A percentile compares a stretch with the other conserved stretches of the same genome.
Evolutionary conservation across 305 asterid genomes (phyloP).

Genomic region (Fraxinus dipetala): DNA sequence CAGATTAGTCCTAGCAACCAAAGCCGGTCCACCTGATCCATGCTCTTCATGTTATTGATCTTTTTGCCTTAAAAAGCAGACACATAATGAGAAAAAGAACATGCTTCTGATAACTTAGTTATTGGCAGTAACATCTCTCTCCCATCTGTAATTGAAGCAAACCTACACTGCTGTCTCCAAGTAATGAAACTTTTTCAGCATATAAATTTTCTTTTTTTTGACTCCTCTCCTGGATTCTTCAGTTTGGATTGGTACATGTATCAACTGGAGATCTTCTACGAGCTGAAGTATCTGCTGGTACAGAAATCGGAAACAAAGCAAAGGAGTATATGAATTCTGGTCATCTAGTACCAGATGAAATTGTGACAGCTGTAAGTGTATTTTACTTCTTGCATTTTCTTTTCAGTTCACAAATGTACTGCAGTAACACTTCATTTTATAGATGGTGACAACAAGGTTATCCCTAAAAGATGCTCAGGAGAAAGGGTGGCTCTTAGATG

Average conservation of each 20-base stretch:
- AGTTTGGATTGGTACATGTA: constrained; percentile 87
- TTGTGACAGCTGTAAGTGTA: constrained; percentile 74
- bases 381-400: background rate
- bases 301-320: constrained; percentile 79
- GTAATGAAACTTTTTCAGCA: background rate
- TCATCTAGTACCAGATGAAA: constrained; percentile 80
- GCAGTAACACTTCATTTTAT: constrained; percentile 27
- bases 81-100: background rate
- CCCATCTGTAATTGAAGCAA: background rate
- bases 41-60: background rate
- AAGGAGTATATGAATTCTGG: constrained; percentile 90
- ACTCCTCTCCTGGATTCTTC: constrained; percentile 30
- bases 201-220: constrained; percentile 6
- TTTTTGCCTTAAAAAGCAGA: background rate
- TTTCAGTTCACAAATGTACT: constrained; percentile 19
- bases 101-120: background rate
- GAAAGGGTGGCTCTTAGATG: constrained; percentile 97
- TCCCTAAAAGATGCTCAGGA: constrained; percentile 75
- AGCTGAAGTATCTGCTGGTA: constrained; percentile 81
- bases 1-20: background rate
- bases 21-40: background rate
- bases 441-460: constrained; percentile 85
- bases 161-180: background rate
- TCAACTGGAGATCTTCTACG: constrained; percentile 92
- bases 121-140: background rate